Percentiles rank a stretch among this genome's conserved stretches.
These are phyloP conservation scores for Scutellaria baicalensis DNA, from an alignment of 257 asterid genomes.

Conservation along the genomic window DNA sequence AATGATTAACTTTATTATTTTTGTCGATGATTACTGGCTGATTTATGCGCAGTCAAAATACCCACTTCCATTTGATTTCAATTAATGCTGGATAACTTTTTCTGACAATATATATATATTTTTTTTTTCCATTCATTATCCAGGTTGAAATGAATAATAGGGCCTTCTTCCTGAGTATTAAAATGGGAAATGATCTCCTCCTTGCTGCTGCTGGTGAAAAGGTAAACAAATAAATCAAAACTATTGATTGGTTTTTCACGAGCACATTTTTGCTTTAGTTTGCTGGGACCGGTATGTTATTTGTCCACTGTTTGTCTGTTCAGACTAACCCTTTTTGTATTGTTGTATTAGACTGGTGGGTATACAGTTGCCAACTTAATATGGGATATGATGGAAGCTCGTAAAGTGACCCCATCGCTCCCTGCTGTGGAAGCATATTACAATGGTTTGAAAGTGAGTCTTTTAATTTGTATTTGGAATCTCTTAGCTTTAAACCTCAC, in stretches of 20 bases:
- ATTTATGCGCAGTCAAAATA: neutral
- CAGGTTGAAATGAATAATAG: slow-evolving; percentile 57
- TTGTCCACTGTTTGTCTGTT: neutral
- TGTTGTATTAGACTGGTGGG: slow-evolving; percentile 61
- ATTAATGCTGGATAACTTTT: neutral
- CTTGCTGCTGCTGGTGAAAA: slow-evolving; percentile 83
- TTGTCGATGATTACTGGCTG: neutral
- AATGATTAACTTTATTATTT: too few relatives aligned
- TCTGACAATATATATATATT: too few relatives aligned
- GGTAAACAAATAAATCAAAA: slow-evolving; percentile 29
- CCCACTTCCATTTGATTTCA: neutral
- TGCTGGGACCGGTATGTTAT: neutral
- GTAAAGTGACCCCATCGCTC: slow-evolving; percentile 33
- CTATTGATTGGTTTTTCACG: neutral
- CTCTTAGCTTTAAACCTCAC: neutral
- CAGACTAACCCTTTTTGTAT: neutral
- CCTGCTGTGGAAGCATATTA: slow-evolving; percentile 68
- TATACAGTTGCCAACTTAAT: slow-evolving; percentile 73
- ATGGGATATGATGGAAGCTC: slow-evolving; percentile 89
- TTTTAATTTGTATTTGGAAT: neutral
- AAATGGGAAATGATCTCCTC: slow-evolving; percentile 68
- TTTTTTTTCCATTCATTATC: slow-evolving; percentile 1
- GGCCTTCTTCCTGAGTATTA: slow-evolving; percentile 37
- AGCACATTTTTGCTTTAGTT: neutral
- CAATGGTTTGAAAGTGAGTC: slow-evolving; percentile 71